Evolutionary conservation across 495 filamentous ascomycete genomes (phyloP).

Genomic region (Apodospora peruviana): DNA sequence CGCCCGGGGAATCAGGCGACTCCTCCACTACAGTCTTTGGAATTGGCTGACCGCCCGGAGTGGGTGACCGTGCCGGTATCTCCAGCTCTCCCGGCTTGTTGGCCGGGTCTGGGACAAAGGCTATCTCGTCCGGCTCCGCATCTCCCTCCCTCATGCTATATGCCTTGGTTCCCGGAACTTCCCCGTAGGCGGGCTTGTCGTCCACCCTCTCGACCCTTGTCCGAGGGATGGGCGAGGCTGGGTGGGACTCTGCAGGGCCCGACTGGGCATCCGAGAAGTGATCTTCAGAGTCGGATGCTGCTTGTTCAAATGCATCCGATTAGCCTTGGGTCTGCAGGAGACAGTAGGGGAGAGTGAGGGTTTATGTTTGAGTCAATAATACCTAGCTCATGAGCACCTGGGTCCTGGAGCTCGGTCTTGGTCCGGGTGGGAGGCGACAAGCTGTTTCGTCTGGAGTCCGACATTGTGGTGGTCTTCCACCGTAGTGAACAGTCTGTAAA

Average conservation of each 20-base stretch:
- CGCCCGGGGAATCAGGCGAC: conserved; percentile 34
- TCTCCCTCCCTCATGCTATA: conserved; percentile 71
- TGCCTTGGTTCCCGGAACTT: conserved; percentile 78
- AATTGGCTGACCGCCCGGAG: conserved; percentile 39
- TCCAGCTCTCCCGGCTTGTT: conserved; percentile 16
- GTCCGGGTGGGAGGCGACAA: conserved; percentile 64
- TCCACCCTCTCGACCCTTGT: conserved; percentile 78
- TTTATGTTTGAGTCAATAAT: conserved; percentile 15
- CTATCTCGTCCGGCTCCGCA: conserved; percentile 72
- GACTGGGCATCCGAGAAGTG: conserved; percentile 90
- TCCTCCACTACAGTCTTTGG: conserved; percentile 47
- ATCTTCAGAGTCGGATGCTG: conserved; percentile 71
- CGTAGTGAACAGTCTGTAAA: not conserved
- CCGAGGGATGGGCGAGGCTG: conserved; percentile 62
- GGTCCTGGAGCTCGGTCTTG: conserved; percentile 62
- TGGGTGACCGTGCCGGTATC: conserved; percentile 22
- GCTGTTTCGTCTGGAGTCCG: conserved; percentile 29
- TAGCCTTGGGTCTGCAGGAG: no score
- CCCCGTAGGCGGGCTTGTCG: conserved; percentile 66
- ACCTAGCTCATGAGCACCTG: conserved; percentile 82
- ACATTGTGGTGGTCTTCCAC: conserved; percentile 13
- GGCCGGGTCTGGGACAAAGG: conserved; percentile 43
- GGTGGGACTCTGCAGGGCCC: conserved; percentile 50
- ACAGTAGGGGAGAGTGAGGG: no score
- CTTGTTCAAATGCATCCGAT: conserved; percentile 28